Conservation (phyloP, 2,329 filamentous ascomycete genomes). For the Claviceps monticola region DNA sequence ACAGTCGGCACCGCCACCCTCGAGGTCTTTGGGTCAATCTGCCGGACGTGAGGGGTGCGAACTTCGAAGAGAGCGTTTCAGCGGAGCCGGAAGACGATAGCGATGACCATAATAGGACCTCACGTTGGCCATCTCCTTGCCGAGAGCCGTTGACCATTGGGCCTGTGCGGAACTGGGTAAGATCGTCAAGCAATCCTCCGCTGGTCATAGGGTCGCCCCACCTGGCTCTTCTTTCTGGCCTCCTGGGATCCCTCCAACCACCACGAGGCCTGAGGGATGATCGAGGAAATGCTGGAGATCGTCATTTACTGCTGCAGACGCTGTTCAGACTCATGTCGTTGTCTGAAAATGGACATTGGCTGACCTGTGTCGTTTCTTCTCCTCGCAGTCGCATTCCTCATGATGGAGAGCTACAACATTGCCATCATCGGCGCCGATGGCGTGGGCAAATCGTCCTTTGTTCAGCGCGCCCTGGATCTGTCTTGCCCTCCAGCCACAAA, state of each 20-base stretch:
- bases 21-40: not conserved
- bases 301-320: not conserved
- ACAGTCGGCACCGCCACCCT: slow-evolving; percentile 2
- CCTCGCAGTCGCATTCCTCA: slow-evolving; percentile 17
- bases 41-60: slow-evolving; percentile 12
- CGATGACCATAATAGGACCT: slow-evolving; percentile 25
- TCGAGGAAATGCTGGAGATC: not conserved
- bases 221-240: not conserved
- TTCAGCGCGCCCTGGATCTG: slow-evolving; percentile 47
- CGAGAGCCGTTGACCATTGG: slow-evolving; percentile 34
- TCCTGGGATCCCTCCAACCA: not conserved
- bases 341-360: slow-evolving; percentile 3
- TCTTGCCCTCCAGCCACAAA: slow-evolving; percentile 37
- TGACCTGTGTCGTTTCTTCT: slow-evolving; percentile 4
- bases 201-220: slow-evolving; percentile 1
- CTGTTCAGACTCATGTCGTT: not conserved
- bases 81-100: slow-evolving; percentile 17
- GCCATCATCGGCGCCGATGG: slow-evolving; percentile 52
- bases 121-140: slow-evolving; percentile 30
- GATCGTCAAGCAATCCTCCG: slow-evolving; percentile 6
- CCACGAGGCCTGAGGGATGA: slow-evolving; percentile 2
- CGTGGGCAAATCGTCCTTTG: slow-evolving; percentile 55
- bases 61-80: slow-evolving; percentile 13
- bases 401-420: slow-evolving; percentile 49
- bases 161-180: slow-evolving; percentile 23